These are phyloP conservation scores for grape (Vitis vinifera) DNA, from an alignment of 164 flowering plant genomes.

Conservation along the genomic window DNA sequence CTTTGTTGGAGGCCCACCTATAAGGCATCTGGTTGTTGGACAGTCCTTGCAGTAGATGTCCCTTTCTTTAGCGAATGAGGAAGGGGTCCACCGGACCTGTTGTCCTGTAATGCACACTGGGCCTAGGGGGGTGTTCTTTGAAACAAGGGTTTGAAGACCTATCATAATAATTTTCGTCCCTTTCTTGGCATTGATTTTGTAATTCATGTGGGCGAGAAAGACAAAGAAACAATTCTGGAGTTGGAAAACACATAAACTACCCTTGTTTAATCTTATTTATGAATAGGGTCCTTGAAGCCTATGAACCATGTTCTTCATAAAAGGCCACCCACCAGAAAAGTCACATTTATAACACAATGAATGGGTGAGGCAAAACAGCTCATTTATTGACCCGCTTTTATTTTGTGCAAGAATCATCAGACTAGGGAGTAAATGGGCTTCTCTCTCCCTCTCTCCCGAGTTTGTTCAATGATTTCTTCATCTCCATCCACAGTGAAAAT, in stretches of 20 bases:
- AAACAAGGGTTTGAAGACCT: neutral
- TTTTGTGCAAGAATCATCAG: neutral
- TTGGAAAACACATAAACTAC: neutral
- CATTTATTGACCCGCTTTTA: neutral
- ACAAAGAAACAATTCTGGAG: slow-evolving; percentile 27
- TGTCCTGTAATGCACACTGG: neutral
- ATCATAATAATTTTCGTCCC: slow-evolving; percentile 4
- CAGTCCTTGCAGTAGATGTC: slow-evolving; percentile 2
- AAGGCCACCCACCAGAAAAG: slow-evolving; percentile 3
- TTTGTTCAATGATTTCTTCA: no score
- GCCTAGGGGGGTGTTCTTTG: neutral
- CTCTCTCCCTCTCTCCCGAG: neutral
- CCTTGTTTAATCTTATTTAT: neutral
- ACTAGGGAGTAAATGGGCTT: neutral
- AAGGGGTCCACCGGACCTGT: neutral
- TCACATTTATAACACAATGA: slow-evolving; percentile 3
- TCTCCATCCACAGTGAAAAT: neutral
- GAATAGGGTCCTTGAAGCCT: neutral
- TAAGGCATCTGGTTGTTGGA: neutral
- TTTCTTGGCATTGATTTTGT: slow-evolving; percentile 17
- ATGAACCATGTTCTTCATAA: neutral
- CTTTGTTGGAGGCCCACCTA: neutral
- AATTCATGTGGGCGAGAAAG: slow-evolving; percentile 15
- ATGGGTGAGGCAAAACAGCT: neutral
- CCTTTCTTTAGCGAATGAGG: neutral